Conservation (phyloP, 345 rosid genomes). For the Sisymbrium irio region DNA sequence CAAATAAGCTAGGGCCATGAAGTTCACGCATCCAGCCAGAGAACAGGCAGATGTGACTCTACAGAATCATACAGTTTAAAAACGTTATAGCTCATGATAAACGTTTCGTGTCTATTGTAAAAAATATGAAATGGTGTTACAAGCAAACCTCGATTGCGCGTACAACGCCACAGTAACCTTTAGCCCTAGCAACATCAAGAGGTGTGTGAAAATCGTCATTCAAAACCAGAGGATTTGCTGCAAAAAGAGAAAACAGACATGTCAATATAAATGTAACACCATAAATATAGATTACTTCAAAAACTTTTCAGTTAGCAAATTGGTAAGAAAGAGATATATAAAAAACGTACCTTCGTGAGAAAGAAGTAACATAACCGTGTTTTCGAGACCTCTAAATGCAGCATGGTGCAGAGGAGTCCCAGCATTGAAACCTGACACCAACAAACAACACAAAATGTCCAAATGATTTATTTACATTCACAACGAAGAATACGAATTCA, state of each 20-base stretch:
- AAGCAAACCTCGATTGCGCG: constrained; percentile 79
- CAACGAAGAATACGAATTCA: too few species aligned
- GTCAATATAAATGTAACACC: not conserved
- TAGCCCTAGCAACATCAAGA: constrained; percentile 80
- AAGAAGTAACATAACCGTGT: constrained; percentile 74
- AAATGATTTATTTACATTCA: too few species aligned
- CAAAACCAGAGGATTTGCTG: constrained; percentile 74
- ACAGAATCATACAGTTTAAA: constrained; percentile 15
- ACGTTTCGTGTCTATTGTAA: too few species aligned
- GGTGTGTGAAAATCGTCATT: constrained; percentile 89
- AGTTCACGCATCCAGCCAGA: constrained; percentile 95
- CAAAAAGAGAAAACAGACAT: constrained; percentile 13
- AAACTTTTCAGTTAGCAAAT: not conserved
- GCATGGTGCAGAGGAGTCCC: constrained; percentile 98
- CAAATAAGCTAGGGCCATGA: constrained; percentile 77
- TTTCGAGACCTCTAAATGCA: constrained; percentile 78
- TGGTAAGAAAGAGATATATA: not conserved
- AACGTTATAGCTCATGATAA: not conserved
- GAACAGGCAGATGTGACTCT: constrained; percentile 77
- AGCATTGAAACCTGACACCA: constrained; percentile 58
- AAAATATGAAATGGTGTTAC: too few species aligned
- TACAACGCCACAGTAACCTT: constrained; percentile 64
- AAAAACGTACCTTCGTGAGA: constrained; percentile 61
- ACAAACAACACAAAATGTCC: not conserved
- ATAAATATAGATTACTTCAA: not conserved